Conservation (phyloP, 306 rosid genomes). For the Alnus rubra region DNA sequence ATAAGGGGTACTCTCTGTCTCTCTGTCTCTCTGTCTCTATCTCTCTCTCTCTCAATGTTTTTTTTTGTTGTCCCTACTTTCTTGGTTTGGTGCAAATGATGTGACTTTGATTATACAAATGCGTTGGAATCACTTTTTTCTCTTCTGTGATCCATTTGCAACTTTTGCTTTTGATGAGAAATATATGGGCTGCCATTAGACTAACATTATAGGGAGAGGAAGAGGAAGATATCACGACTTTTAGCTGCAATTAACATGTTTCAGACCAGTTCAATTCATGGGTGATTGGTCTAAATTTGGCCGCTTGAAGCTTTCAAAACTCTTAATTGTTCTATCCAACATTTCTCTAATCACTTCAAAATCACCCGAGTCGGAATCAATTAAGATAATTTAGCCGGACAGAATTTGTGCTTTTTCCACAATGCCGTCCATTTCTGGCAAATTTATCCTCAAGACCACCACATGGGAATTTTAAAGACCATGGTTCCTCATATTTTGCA, state of each 20-base stretch:
- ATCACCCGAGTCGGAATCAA: not conserved
- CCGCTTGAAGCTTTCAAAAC: not conserved
- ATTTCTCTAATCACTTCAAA: not conserved
- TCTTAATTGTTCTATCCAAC: not conserved
- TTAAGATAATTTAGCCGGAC: not conserved
- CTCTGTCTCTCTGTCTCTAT: slow-evolving; percentile 5
- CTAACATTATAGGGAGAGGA: not conserved
- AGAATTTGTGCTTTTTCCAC: not conserved
- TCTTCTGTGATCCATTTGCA: not conserved
- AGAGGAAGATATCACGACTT: not conserved
- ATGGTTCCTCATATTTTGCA: not conserved
- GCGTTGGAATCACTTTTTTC: not conserved
- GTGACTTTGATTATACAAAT: not conserved
- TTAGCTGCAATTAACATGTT: not conserved
- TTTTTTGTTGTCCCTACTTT: not conserved
- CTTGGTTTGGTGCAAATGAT: not conserved
- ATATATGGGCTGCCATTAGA: not conserved
- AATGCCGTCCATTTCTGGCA: not conserved
- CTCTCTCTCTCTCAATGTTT: not conserved
- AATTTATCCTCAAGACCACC: not conserved
- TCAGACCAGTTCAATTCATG: not conserved
- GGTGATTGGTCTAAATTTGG: not conserved
- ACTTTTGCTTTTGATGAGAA: not conserved
- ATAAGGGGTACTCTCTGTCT: slow-evolving; percentile 41
- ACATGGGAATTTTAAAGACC: not conserved